Conservation (phyloP, 1,284 basidiomycete species). For the Leccinum colubrinum region DNA sequence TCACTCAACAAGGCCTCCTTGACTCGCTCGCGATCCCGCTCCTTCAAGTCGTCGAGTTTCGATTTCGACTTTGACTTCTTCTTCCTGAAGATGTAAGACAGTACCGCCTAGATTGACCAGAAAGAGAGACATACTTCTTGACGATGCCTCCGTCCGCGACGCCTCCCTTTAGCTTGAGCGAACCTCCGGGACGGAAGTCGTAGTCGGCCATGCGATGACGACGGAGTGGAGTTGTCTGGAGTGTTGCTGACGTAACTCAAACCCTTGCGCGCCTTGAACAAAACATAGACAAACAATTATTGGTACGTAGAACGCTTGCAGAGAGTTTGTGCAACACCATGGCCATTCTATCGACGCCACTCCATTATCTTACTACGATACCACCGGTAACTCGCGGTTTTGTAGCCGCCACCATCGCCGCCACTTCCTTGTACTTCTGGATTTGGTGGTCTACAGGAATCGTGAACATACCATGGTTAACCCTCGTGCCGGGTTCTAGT, state of each 20-base stretch:
- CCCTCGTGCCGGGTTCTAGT: slow-evolving; percentile 81
- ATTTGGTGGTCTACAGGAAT: slow-evolving; percentile 52
- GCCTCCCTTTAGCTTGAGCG: slow-evolving; percentile 88
- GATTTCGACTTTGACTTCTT: slow-evolving; percentile 82
- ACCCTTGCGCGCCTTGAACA: slow-evolving; percentile 9
- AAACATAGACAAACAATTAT: slow-evolving; percentile 25
- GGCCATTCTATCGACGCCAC: slow-evolving; percentile 71
- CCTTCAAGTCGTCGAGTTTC: slow-evolving; percentile 32
- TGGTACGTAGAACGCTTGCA: background rate
- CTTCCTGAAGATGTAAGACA: slow-evolving; percentile 51
- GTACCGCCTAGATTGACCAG: slow-evolving; percentile 1
- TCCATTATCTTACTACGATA: slow-evolving; percentile 65
- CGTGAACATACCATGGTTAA: slow-evolving; percentile 68
- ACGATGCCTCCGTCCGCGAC: slow-evolving; percentile 70
- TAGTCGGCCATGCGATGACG: slow-evolving; percentile 70
- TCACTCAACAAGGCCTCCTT: slow-evolving; percentile 50
- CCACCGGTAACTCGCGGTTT: slow-evolving; percentile 80
- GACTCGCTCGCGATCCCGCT: slow-evolving; percentile 45
- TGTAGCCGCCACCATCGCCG: slow-evolving; percentile 64
- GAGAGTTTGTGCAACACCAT: slow-evolving; percentile 36
- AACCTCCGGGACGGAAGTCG: slow-evolving; percentile 82
- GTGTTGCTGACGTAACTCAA: slow-evolving; percentile 31
- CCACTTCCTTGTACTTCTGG: slow-evolving; percentile 66
- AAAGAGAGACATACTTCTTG: slow-evolving; percentile 67
- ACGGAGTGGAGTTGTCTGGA: slow-evolving; percentile 9